Evolutionary conservation across 768 basidiomycete genomes (phyloP).

Genomic region (Kwoniella heveanensis): DNA sequence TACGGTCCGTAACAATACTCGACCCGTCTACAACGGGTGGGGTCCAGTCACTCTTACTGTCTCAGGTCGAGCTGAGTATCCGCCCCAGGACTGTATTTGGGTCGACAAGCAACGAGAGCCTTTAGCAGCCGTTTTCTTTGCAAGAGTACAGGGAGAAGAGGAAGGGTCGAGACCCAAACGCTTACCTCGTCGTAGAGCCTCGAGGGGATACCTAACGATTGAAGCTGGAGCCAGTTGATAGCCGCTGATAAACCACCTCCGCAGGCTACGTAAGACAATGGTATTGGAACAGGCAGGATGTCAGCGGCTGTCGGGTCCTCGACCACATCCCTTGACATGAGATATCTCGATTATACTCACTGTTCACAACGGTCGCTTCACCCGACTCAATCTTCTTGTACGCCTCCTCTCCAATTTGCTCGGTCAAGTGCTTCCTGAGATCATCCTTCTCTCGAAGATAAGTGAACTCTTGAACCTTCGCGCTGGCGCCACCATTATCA

Average conservation of each 20-base stretch:
- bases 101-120: not conserved
- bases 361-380: conserved; percentile 63
- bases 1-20: too few relatives aligned
- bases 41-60: conserved; percentile 9
- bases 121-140: too few relatives aligned
- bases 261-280: conserved; percentile 60
- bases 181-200: conserved; percentile 90
- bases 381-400: not conserved
- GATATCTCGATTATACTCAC: conserved; percentile 63
- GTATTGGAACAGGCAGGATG: not conserved
- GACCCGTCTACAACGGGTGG: conserved; percentile 13
- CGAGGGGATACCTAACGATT: conserved; percentile 59
- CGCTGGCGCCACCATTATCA: too few relatives aligned
- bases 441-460: conserved; percentile 60
- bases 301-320: conserved; percentile 30
- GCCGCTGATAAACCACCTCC: conserved; percentile 99
- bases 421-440: conserved; percentile 64
- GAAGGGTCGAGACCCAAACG: too few relatives aligned
- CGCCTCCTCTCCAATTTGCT: conserved; percentile 62
- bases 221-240: conserved; percentile 87
- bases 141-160: not conserved
- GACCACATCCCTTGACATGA: too few relatives aligned
- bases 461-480: conserved; percentile 63
- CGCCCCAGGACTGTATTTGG: conserved; percentile 12
- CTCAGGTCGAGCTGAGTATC: conserved; percentile 11